Base-by-base conservation (phyloP, 331 rosid genomes). In the Malus hybrid region DNA sequence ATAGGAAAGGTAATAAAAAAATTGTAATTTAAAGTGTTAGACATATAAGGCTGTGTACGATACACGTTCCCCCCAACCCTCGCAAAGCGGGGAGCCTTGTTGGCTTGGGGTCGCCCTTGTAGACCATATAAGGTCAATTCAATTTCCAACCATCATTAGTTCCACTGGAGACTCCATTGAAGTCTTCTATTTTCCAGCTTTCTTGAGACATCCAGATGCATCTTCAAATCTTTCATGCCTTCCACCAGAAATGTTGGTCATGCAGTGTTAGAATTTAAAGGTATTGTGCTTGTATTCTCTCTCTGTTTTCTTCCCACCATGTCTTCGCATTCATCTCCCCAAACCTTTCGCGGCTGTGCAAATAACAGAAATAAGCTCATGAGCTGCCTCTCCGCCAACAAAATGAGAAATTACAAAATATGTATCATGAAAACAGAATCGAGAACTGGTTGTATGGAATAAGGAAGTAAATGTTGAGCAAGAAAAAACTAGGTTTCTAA, bases 231-330 rank as follows among this genome's bases (percentile, higher is more conserved):
- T 87, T 54, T 61, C 52, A 67, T 70, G 39, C 72, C 74, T 48
- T 71, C 56, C 60, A 71, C 74, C 70, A 19, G 54, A 79, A 59
- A 57, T 34, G 54, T 76, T 65, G 73, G 62, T 55, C 29, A 61
- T 70, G 68, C 76, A 22, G 46, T 64, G 63, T 57, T 42, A 64
- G 71, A 82, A 31, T 56, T 82, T 77, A 87, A 61, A 87, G 91
- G 81, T 87, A 87, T 80, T 95, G 91, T 73, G 89, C 87, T 70
- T 88, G 93, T 81, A 95, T 87, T 77, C 99, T 90, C 44, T 86
- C 99, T 72, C 87, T 87, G 83, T 95, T 95, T 31, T 83, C 90
- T 27, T 90, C 97, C 99, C 99, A 95, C 99, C 99, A 95, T 10
- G 46, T 74, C 87, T 87, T 90, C 0, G 99, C 99, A 11, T 80